phyloP scores from a whole-genome alignment of 2,329 filamentous ascomycete genomes.

The Sordariomycetes sp. region DNA sequence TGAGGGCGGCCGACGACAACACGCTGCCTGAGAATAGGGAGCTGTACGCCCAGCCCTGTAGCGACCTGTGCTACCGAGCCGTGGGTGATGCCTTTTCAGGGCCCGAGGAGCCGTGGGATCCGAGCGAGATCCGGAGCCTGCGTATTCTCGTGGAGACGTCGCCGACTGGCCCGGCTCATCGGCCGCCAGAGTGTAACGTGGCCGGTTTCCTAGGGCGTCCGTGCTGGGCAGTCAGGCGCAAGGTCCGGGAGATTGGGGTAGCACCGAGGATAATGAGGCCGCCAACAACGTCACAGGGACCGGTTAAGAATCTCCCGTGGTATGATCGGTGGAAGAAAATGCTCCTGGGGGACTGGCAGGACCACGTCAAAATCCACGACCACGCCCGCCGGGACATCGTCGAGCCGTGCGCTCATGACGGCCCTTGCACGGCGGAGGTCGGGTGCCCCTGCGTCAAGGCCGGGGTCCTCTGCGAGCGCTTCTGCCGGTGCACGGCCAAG shows the following conservation, averaged over 20 bases:
- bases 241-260: constrained; percentile 10
- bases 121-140: constrained; percentile 33
- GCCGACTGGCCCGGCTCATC: constrained; percentile 23
- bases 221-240: constrained; percentile 34
- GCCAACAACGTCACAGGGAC: constrained; percentile 15
- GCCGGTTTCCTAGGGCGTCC: constrained; percentile 34
- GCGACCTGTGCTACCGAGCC: constrained; percentile 4
- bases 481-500: constrained; percentile 49
- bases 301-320: constrained; percentile 33
- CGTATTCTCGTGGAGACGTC: constrained; percentile 30
- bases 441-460: constrained; percentile 49
- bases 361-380: constrained; percentile 38
- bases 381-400: constrained; percentile 43
- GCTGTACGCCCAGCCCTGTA: constrained; percentile 4
- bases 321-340: constrained; percentile 43
- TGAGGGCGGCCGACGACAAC: constrained; percentile 3
- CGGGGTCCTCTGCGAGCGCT: constrained; percentile 57
- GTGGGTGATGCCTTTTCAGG: neutral
- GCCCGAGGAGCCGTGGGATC: constrained; percentile 25
- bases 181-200: constrained; percentile 32
- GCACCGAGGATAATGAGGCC: constrained; percentile 12
- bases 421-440: constrained; percentile 44
- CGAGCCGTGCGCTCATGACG: constrained; percentile 57
- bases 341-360: constrained; percentile 39
- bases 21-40: neutral